Conservation (phyloP, 164 flowering plant species). For the Vitis cinerea region DNA sequence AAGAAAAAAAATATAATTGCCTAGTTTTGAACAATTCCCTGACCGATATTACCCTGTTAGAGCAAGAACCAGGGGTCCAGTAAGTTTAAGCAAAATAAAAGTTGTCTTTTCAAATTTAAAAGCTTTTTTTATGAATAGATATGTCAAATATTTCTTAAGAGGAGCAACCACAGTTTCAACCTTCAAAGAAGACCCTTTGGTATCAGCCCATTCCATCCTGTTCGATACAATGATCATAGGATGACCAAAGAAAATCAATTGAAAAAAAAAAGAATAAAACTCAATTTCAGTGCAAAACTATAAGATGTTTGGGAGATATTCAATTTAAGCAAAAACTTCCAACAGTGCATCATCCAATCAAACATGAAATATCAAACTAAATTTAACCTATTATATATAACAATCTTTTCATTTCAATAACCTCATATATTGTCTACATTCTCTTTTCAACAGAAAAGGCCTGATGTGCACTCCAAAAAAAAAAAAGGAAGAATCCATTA, state of each 20-base stretch:
- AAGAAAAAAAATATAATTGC: too few species aligned
- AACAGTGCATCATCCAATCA: constrained; percentile 1
- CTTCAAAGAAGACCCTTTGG: constrained; percentile 24
- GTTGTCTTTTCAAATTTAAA: too few species aligned
- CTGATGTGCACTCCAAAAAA: too few species aligned
- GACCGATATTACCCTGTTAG: too few species aligned
- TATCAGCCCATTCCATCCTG: constrained; percentile 31
- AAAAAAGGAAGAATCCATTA: too few species aligned
- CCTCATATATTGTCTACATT: not conserved
- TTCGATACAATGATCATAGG: constrained; percentile 8
- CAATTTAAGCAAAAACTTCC: not conserved
- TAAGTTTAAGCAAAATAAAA: too few species aligned
- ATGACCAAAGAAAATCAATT: not conserved
- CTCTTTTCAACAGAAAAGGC: not conserved
- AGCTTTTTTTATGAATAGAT: not conserved
- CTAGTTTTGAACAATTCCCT: too few species aligned
- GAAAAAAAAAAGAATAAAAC: not conserved
- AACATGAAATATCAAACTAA: not conserved
- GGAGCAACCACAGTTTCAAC: constrained; percentile 44
- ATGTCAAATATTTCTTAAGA: constrained; percentile 46
- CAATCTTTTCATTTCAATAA: not conserved
- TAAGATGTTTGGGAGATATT: not conserved
- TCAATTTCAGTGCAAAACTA: not conserved
- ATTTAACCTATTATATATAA: not conserved
- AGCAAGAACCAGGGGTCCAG: too few species aligned